Evolutionary conservation across 2,329 filamentous ascomycete genomes (phyloP).

Genomic region (Ophiostoma fasciatum): DNA sequence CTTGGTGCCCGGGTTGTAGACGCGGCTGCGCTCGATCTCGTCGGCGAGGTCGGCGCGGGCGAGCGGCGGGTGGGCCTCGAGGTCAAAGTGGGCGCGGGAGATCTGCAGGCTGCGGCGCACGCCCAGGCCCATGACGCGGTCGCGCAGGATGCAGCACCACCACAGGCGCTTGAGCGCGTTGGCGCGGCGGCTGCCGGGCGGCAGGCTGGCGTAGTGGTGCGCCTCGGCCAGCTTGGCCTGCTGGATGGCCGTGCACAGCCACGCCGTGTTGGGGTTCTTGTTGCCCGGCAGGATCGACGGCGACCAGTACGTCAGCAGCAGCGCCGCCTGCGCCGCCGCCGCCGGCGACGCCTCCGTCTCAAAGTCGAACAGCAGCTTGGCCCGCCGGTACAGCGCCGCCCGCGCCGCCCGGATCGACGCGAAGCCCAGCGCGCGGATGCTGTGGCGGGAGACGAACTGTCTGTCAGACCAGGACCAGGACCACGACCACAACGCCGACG

Average conservation of each 20-base stretch:
- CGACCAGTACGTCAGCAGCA: constrained; percentile 29
- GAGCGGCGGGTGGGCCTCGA: constrained; percentile 20
- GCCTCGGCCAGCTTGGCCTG: constrained; percentile 12
- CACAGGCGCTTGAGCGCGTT: constrained; percentile 31
- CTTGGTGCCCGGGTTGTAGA: constrained; percentile 13
- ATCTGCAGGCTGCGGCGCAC: constrained; percentile 36
- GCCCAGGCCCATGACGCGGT: constrained; percentile 33
- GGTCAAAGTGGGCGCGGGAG: constrained; percentile 30
- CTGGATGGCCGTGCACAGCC: constrained; percentile 12
- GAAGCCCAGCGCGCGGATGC: constrained; percentile 10
- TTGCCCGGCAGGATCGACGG: constrained; percentile 3
- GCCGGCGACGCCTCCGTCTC: constrained; percentile 28
- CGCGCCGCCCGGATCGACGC: constrained; percentile 8
- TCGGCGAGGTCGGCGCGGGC: constrained; percentile 26
- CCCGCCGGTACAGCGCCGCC: constrained; percentile 9
- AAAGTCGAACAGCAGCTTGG: constrained; percentile 25
- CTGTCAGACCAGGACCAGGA: too few relatives aligned
- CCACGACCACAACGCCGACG: too few relatives aligned
- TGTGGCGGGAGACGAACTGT: constrained; percentile 10
- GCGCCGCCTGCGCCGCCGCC: constrained; percentile 24
- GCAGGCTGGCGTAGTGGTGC: constrained; percentile 10
- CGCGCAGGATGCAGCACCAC: constrained; percentile 40
- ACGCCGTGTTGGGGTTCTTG: constrained; percentile 11
- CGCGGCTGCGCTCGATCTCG: constrained; percentile 21
- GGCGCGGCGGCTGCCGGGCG: constrained; percentile 15